Base-by-base conservation (phyloP, 2,329 filamentous ascomycete genomes). In the Penicillium sp. region DNA sequence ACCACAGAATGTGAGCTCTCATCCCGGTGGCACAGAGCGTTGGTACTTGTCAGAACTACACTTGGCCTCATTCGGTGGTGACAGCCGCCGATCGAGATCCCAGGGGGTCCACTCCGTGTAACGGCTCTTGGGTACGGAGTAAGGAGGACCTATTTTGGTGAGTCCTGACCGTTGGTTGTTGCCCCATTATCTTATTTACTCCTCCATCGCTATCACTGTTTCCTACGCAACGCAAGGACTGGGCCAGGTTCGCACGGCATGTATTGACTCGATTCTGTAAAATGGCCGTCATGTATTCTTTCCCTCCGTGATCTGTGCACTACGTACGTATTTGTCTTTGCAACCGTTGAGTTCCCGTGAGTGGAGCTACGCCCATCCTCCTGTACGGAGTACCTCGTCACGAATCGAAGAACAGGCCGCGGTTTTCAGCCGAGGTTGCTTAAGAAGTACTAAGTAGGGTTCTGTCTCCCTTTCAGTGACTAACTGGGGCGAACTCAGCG, bases 1-100 rank as follows among this genome's bases (percentile, higher is more conserved):
- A 18, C 7, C n/a, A 12, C 40, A 43, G 7, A 43, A 23, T 43
- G n/a, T 54, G 43, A 56, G 55, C 48, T 47, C 47, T 28, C 30
- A 14, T 30, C 8, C n/a, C 26, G 20, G 35, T 50, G 28, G 18
- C 35, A 49, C 50, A 38, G 20, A 57, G 46, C 45, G 35, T 47
- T 18, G 46, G 23, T 43, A 43, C 23, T 57, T 30, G 33, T 20
- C 11, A 40, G 48, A 42, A 48, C n/a, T 14, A 33, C 51, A 28
- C 46, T 50, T 54, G 51, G 28, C 56, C 51, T 18, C 11, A 47
- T 48, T 52, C 16, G 46, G 56, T 40, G 43, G 35, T 54, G 51
- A 50, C 51, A 57, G 46, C 24, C 52, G 56, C 48, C 51, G 51
- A 58, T 58, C 51, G 46, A 58, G 50, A 54, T 58, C 47, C 47